Evolutionary conservation across 1,284 basidiomycete species (phyloP).

Genomic region (Pseudozyma sp.): DNA sequence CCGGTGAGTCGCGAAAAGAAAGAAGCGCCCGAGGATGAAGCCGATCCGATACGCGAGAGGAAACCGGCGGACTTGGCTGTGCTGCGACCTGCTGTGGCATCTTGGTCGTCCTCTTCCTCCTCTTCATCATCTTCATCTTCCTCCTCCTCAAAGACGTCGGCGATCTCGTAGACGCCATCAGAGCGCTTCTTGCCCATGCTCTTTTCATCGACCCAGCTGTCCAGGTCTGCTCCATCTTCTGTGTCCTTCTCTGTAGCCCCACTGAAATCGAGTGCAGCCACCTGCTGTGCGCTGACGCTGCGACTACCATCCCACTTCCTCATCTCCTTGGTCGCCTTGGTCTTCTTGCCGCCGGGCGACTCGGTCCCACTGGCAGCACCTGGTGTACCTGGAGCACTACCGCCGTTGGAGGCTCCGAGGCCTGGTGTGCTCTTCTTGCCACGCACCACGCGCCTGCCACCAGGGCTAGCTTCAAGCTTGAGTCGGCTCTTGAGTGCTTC

Average conservation of each 20-base stretch:
- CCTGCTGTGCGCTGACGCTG: slow-evolving; percentile 81
- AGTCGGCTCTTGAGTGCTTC: slow-evolving; percentile 87
- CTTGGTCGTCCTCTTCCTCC: slow-evolving; percentile 74
- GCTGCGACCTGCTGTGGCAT: slow-evolving; percentile 25
- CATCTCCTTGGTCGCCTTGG: slow-evolving; percentile 79
- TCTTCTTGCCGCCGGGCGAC: slow-evolving; percentile 69
- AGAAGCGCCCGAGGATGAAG: slow-evolving; percentile 36
- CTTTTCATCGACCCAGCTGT: slow-evolving; percentile 73
- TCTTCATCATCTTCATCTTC: slow-evolving; percentile 71
- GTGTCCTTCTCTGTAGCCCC: slow-evolving; percentile 74
- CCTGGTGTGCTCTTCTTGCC: slow-evolving; percentile 71
- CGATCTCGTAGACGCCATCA: slow-evolving; percentile 91
- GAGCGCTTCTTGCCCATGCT: slow-evolving; percentile 83
- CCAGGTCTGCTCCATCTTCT: slow-evolving; percentile 65
- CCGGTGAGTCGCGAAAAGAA: slow-evolving; percentile 74
- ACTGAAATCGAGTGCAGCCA: slow-evolving; percentile 87
- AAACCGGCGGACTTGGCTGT: slow-evolving; percentile 70
- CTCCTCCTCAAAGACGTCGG: slow-evolving; percentile 76
- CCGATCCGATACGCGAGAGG: slow-evolving; percentile 73
- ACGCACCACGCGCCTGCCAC: slow-evolving; percentile 72
- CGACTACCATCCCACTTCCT: slow-evolving; percentile 89
- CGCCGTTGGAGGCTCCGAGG: slow-evolving; percentile 67
- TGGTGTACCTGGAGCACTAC: slow-evolving; percentile 71
- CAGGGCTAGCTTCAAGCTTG: slow-evolving; percentile 71
- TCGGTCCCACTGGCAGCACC: slow-evolving; percentile 40